Conservation (phyloP, 2,329 filamentous ascomycete species). For the Neospermospora avenae region DNA sequence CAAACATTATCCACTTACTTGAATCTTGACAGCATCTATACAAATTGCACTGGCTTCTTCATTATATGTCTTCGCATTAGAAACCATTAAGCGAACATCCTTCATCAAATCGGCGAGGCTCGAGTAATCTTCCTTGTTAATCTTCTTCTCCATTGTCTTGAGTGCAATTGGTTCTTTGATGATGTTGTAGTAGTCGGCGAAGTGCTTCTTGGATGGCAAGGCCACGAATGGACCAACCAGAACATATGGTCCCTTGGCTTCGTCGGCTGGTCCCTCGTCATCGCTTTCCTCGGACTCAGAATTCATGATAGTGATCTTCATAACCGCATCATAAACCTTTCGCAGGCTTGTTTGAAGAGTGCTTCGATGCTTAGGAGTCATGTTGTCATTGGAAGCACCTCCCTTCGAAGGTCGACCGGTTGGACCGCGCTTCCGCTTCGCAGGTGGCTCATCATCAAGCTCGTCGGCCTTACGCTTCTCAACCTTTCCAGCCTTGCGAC, state of each 20-base stretch:
- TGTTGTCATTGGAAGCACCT: conserved; percentile 45
- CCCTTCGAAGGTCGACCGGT: conserved; percentile 62
- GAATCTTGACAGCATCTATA: conserved; percentile 87
- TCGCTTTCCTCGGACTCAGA: conserved; percentile 49
- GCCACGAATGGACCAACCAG: conserved; percentile 95
- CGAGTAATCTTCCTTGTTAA: conserved; percentile 93
- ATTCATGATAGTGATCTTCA: conserved; percentile 72
- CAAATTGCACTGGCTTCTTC: conserved; percentile 92
- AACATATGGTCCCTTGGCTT: conserved; percentile 63
- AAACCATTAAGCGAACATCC: conserved; percentile 81
- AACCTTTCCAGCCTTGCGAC: conserved; percentile 66
- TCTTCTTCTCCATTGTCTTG: conserved; percentile 90
- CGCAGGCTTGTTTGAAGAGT: conserved; percentile 78
- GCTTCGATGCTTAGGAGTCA: conserved; percentile 67
- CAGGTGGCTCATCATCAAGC: conserved; percentile 60
- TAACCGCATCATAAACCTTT: conserved; percentile 72
- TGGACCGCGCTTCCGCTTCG: conserved; percentile 74
- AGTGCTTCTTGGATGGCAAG: conserved; percentile 82
- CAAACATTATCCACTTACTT: conserved; percentile 56
- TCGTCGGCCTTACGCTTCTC: conserved; percentile 83
- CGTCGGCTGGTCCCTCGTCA: conserved; percentile 32
- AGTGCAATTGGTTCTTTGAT: conserved; percentile 93
- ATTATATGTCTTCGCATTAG: conserved; percentile 93
- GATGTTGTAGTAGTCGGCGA: conserved; percentile 92
- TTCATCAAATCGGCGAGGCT: conserved; percentile 74